These are phyloP conservation scores for Pleurotus ostreatus DNA, from an alignment of 768 basidiomycete genomes.

Conservation along the genomic window DNA sequence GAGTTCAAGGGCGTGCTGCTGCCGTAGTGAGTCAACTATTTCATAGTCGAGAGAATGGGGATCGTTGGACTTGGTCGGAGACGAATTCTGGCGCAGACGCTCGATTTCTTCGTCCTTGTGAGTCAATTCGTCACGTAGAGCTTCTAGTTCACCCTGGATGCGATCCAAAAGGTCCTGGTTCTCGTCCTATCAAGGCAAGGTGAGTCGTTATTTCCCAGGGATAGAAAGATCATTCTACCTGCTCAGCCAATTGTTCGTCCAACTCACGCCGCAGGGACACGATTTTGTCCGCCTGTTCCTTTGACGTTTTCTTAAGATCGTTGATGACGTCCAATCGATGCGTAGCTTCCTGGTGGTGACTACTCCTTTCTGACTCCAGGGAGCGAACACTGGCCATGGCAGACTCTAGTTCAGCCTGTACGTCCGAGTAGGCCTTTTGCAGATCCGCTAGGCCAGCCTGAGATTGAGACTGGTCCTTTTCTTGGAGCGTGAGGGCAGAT, in stretches of 20 bases:
- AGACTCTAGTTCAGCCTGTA: conserved; percentile 59
- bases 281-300: conserved; percentile 52
- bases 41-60: conserved; percentile 68
- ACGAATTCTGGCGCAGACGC: conserved; percentile 39
- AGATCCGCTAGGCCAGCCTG: conserved; percentile 53
- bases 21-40: conserved; percentile 62
- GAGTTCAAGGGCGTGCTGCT: conserved; percentile 78
- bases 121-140: conserved; percentile 56
- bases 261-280: conserved; percentile 48
- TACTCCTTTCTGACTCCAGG: conserved; percentile 64
- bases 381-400: conserved; percentile 49
- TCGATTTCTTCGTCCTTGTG: conserved; percentile 67
- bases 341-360: conserved; percentile 50
- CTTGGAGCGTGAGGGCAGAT: conserved; percentile 39
- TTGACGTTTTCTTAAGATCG: conserved; percentile 39
- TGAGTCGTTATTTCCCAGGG: not conserved
- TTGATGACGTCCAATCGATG: conserved; percentile 58
- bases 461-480: conserved; percentile 48
- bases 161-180: conserved; percentile 58
- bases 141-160: conserved; percentile 68
- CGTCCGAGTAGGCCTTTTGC: conserved; percentile 55
- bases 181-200: conserved; percentile 38
- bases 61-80: conserved; percentile 31
- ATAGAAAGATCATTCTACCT: conserved; percentile 23
- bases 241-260: conserved; percentile 35